phyloP scores from a whole-genome alignment of 768 basidiomycete species.

The Clavaria fumosa region DNA sequence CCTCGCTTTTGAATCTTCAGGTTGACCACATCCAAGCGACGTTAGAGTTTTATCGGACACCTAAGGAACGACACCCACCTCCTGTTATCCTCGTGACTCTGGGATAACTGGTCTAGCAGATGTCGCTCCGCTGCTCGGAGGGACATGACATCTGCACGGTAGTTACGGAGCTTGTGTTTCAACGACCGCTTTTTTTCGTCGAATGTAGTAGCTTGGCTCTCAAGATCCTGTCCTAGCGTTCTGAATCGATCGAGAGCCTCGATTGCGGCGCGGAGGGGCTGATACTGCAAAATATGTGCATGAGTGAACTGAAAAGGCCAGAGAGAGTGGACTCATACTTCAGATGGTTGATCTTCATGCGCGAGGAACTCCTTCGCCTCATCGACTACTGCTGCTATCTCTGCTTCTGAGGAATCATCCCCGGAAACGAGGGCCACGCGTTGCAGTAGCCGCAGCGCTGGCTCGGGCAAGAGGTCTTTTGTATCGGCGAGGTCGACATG shows the following conservation, averaged over 20 bases:
- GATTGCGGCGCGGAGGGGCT: slow-evolving; percentile 18
- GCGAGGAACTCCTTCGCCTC: slow-evolving; percentile 40
- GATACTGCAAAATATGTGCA: slow-evolving; percentile 9
- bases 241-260: slow-evolving; percentile 8
- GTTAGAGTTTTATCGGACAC: slow-evolving; percentile 2
- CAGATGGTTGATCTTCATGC: slow-evolving; percentile 25
- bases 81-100: slow-evolving; percentile 15
- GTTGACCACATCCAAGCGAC: neutral
- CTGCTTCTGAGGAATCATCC: slow-evolving; percentile 21
- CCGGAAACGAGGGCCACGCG: slow-evolving; percentile 25
- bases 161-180: slow-evolving; percentile 16
- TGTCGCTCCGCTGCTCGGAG: slow-evolving; percentile 23
- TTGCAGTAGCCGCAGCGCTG: slow-evolving; percentile 23
- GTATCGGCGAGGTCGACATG: slow-evolving; percentile 37
- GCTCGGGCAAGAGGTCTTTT: slow-evolving; percentile 17
- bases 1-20: slow-evolving; percentile 7
- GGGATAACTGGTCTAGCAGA: slow-evolving; percentile 18
- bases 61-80: slow-evolving; percentile 12
- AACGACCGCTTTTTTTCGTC: slow-evolving; percentile 18
- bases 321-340: slow-evolving; percentile 16
- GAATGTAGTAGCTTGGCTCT: slow-evolving; percentile 6
- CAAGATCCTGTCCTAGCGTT: slow-evolving; percentile 7
- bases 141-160: slow-evolving; percentile 20
- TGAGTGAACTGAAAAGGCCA: slow-evolving; percentile 7
- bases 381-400: slow-evolving; percentile 22